phyloP scores from a whole-genome alignment of 768 basidiomycete genomes.

The Hypholoma fasciculare region DNA sequence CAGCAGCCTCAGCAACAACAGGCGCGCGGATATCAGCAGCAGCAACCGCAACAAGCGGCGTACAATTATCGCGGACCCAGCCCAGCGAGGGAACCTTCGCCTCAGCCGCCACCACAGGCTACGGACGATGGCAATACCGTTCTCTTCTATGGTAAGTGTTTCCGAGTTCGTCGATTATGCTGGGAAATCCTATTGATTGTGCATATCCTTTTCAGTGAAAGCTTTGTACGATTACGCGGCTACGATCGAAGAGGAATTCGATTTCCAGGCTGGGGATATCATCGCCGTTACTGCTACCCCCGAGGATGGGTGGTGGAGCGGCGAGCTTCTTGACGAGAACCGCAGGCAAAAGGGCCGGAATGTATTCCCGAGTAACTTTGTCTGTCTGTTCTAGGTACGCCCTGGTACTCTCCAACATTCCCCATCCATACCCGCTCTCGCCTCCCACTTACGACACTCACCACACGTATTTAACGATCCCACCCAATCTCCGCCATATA shows the following conservation, averaged over 20 bases:
- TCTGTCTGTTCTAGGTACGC: conserved; percentile 62
- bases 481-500: too few species aligned
- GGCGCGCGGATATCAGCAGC: conserved; percentile 28
- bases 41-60: conserved; percentile 28
- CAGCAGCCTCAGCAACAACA: conserved; percentile 20
- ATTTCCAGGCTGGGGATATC: conserved; percentile 93
- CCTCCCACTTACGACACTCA: not conserved
- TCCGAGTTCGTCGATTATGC: not conserved
- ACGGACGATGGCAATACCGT: conserved; percentile 84
- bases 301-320: conserved; percentile 98
- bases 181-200: not conserved
- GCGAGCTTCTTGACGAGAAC: conserved; percentile 77
- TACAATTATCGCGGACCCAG: conserved; percentile 42
- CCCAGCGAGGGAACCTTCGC: conserved; percentile 46
- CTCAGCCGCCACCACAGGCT: conserved; percentile 46
- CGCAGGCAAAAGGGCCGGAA: conserved; percentile 70
- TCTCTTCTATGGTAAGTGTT: conserved; percentile 80
- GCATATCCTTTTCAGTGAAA: conserved; percentile 55
- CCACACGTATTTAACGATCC: not conserved
- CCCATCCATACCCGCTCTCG: not conserved
- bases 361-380: conserved; percentile 90
- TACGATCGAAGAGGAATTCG: conserved; percentile 90
- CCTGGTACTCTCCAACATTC: not conserved
- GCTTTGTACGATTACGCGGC: conserved; percentile 87
- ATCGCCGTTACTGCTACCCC: conserved; percentile 94